Evolutionary conservation across 768 basidiomycete species (phyloP), one percentile per base, ranked within the genome.

Genomic region (Macrocybe gigantea): DNA sequence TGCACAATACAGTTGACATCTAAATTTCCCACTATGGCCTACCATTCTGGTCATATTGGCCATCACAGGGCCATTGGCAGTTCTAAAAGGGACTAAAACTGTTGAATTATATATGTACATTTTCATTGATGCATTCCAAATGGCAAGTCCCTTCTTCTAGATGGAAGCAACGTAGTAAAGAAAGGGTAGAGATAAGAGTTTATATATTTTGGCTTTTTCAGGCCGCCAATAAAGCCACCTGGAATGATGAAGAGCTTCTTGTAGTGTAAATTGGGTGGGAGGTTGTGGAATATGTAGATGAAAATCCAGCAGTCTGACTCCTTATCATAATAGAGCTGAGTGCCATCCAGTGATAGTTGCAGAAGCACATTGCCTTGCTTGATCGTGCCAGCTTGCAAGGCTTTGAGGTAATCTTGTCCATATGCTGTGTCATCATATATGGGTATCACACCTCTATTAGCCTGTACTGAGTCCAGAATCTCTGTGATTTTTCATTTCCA

Each of bases 1-100:
- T 1, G 44, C 45, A 48, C 69, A 72, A 13, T 59, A 64, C 7
- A 69, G 37, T 0, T 57, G 55, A 48, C 75, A 79, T 0, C 64
- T 66, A 37, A 59, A 56, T 31, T 57, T 54, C 0, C 66, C 65
- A 14, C 55, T 50, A 52, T 72, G 67, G 0, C 69, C 63, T n/a
- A 65, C 62, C 29, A 62, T 40, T 1, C 67, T 66, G 35, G 55
- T 58, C 2, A 71, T 44, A 15, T 41, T 35, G 0, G 58, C 54
- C 41, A 63, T 52, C 0, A 58, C 70, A 33, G 66, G 64, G 0
- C 61, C 59, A 49, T 75, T 67, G 0, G 67, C 68, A 22, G 57
- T 61, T 1, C 31, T 61, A 39, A 65, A 49, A 1, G 48, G 39
- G 36, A 38, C 14, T 14, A 38, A 38, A 38, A 38, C 14, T 11